These are phyloP conservation scores for Grosmannia huntii DNA, from an alignment of 2,329 filamentous ascomycete species.

Conservation along the genomic window DNA sequence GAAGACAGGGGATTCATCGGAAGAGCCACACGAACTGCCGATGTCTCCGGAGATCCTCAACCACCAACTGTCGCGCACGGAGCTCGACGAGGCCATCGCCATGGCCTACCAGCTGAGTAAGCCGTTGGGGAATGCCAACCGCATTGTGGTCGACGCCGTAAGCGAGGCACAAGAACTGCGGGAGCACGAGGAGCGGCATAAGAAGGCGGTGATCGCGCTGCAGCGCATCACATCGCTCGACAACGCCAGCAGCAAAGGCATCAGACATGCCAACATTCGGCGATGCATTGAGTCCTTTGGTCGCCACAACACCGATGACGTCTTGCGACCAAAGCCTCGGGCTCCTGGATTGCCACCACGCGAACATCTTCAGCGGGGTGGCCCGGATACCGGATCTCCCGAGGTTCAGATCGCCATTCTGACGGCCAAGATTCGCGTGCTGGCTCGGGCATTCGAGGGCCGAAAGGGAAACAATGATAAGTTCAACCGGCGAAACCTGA, in stretches of 20 bases:
- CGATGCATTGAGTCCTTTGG: slow-evolving; percentile 82
- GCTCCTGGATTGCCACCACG: slow-evolving; percentile 28
- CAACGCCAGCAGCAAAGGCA: slow-evolving; percentile 67
- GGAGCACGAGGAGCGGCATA: slow-evolving; percentile 43
- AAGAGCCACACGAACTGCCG: slow-evolving; percentile 28
- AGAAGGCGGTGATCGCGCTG: slow-evolving; percentile 62
- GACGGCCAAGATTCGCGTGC: slow-evolving; percentile 79
- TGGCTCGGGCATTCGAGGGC: slow-evolving; percentile 58
- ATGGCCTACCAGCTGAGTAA: slow-evolving; percentile 57
- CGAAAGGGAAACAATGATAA: slow-evolving; percentile 71
- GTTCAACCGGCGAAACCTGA: slow-evolving; percentile 83
- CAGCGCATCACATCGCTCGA: slow-evolving; percentile 64
- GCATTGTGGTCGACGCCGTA: slow-evolving; percentile 26
- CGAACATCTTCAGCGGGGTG: slow-evolving; percentile 45
- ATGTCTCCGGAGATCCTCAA: slow-evolving; percentile 51
- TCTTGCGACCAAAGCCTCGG: slow-evolving; percentile 49
- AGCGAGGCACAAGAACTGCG: slow-evolving; percentile 22
- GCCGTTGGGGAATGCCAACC: slow-evolving; percentile 29
- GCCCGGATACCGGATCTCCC: slow-evolving; percentile 84
- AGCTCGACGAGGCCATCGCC: slow-evolving; percentile 53
- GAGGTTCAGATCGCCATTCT: slow-evolving; percentile 97
- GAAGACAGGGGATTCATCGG: slow-evolving; percentile 27
- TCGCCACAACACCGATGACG: slow-evolving; percentile 71
- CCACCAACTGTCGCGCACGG: slow-evolving; percentile 56
- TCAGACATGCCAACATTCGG: slow-evolving; percentile 67